Evolutionary conservation across 2,329 filamentous ascomycete genomes (phyloP).

Genomic region (Colletotrichum sp.): DNA sequence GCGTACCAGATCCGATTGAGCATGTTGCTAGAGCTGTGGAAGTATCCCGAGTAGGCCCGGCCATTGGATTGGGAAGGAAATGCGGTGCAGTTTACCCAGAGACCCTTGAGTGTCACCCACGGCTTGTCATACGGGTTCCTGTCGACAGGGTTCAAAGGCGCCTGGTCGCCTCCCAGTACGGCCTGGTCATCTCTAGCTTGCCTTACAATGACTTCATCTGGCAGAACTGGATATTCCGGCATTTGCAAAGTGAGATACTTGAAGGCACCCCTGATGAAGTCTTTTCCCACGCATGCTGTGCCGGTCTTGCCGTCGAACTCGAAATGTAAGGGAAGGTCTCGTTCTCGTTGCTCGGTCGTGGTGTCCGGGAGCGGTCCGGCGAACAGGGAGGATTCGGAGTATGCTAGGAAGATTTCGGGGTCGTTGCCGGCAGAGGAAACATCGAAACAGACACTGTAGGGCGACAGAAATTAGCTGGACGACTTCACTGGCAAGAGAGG

Average conservation of each 20-base stretch:
- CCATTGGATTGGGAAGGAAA: constrained; percentile 50
- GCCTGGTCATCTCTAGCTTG: constrained; percentile 25
- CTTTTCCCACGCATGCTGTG: constrained; percentile 32
- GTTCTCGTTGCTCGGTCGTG: constrained; percentile 25
- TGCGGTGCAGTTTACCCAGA: constrained; percentile 44
- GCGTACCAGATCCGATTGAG: constrained; percentile 53
- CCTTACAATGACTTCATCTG: not conserved
- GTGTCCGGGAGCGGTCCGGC: constrained; percentile 25
- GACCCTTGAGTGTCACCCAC: constrained; percentile 32
- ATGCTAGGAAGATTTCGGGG: constrained; percentile 27
- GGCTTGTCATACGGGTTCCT: constrained; percentile 25
- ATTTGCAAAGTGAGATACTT: constrained; percentile 43
- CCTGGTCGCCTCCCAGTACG: constrained; percentile 11
- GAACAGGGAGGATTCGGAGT: constrained; percentile 25
- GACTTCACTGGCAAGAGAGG: not conserved
- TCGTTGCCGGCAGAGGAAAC: constrained; percentile 30
- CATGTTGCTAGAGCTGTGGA: constrained; percentile 40
- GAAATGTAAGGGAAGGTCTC: constrained; percentile 28
- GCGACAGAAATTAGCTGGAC: not conserved
- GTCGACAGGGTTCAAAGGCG: not conserved
- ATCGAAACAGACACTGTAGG: constrained; percentile 36
- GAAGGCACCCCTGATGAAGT: constrained; percentile 43
- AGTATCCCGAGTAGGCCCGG: constrained; percentile 49
- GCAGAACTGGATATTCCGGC: constrained; percentile 41
- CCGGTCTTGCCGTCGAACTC: constrained; percentile 30